Percentiles rank a stretch among this genome's conserved stretches.
These are phyloP conservation scores for Alliaria petiolata DNA, from an alignment of 345 rosid species.

Conservation along the genomic window DNA sequence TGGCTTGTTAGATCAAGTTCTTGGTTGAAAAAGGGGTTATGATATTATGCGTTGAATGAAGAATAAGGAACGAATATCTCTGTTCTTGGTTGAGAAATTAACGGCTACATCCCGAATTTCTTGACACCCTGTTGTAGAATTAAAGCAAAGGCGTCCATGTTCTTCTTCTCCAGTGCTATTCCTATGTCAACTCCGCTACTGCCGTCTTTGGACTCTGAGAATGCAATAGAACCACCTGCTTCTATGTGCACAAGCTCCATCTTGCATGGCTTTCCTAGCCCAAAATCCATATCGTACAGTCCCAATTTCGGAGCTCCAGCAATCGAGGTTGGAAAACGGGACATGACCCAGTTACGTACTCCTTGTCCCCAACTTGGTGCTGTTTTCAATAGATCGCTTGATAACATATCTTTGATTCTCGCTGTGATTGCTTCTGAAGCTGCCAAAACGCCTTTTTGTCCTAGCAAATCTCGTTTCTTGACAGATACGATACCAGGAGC, in stretches of 20 bases:
- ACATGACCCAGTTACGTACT: slow-evolving; percentile 19
- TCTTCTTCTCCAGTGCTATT: slow-evolving; percentile 3
- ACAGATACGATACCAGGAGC: slow-evolving; percentile 21
- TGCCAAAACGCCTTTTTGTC: slow-evolving; percentile 17
- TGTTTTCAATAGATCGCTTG: slow-evolving; percentile 14
- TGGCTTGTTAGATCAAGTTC: no score
- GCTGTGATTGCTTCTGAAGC: slow-evolving; percentile 31
- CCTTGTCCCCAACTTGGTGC: slow-evolving; percentile 20
- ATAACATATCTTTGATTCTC: slow-evolving; percentile 20
- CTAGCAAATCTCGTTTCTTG: slow-evolving; percentile 32
- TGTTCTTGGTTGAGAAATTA: not conserved
- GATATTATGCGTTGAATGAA: no score
- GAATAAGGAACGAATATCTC: no score
- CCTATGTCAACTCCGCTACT: slow-evolving; percentile 24
- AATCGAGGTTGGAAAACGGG: slow-evolving; percentile 2
- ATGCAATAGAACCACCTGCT: slow-evolving; percentile 23
- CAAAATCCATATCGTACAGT: slow-evolving; percentile 20
- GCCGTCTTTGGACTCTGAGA: slow-evolving; percentile 18
- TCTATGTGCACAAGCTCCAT: slow-evolving; percentile 24
- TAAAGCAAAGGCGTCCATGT: not conserved
- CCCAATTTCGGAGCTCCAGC: slow-evolving; percentile 39
- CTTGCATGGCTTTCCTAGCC: slow-evolving; percentile 17
- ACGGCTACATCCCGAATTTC: not conserved
- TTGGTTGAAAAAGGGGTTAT: no score
- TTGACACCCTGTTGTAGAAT: not conserved